phyloP scores from a whole-genome alignment of 352 stramenopile genomes.

The Globisporangium cystogenes region DNA sequence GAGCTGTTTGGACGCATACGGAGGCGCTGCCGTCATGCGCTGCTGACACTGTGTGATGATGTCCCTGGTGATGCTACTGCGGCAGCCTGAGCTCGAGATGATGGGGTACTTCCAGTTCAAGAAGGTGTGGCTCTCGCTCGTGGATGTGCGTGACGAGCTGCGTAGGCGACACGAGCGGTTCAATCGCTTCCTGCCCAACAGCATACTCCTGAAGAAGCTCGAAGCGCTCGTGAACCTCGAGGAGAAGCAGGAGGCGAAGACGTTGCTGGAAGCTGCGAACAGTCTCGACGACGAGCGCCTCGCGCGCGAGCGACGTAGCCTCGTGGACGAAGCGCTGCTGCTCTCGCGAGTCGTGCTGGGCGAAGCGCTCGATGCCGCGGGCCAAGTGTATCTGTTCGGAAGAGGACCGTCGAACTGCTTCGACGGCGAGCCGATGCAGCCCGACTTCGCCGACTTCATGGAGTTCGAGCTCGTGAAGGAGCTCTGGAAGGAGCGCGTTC shows the following conservation, averaged over 20 bases:
- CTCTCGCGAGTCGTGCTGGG: constrained; percentile 36
- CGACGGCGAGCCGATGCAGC: constrained; percentile 40
- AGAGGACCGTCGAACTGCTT: constrained; percentile 61
- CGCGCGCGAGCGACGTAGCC: constrained; percentile 28
- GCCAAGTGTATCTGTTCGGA: constrained; percentile 77
- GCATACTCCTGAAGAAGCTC: constrained; percentile 54
- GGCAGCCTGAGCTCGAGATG: constrained; percentile 60
- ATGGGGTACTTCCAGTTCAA: constrained; percentile 72
- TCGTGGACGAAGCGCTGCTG: constrained; percentile 43
- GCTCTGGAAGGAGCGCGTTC: constrained; percentile 56
- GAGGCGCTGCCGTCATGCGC: constrained; percentile 1
- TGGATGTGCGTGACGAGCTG: constrained; percentile 66
- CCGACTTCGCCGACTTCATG: constrained; percentile 75
- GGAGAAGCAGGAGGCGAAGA: constrained; percentile 57
- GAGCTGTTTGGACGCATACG: too few species aligned
- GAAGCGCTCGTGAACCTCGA: constrained; percentile 57
- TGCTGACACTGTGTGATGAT: background rate
- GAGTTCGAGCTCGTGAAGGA: constrained; percentile 48
- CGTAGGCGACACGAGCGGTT: constrained; percentile 52
- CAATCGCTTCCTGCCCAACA: constrained; percentile 52
- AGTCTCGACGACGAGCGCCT: constrained; percentile 45
- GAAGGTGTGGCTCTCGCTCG: constrained; percentile 56
- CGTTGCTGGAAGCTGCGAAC: constrained; percentile 46
- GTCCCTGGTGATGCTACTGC: background rate
- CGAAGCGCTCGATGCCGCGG: constrained; percentile 64